A percentile compares a stretch with the other conserved stretches of the same genome.
These are phyloP conservation scores for Bryoerythrophyllum caledonicum DNA, from an alignment of 225 moss, liverwort and hornwort genomes.

Conservation along the genomic window DNA sequence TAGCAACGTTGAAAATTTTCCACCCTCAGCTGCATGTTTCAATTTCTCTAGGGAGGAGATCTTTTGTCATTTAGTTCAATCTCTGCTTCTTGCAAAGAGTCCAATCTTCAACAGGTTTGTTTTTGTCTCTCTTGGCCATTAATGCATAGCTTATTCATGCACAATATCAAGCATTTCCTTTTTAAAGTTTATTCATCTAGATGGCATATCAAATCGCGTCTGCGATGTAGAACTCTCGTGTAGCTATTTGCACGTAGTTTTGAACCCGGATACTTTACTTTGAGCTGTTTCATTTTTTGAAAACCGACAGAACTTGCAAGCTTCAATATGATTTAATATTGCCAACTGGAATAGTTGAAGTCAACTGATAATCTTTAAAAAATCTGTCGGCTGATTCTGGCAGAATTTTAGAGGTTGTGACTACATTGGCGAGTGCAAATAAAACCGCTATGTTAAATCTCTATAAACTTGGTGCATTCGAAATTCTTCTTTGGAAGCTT, in stretches of 20 bases:
- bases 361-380: not conserved
- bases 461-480: slow-evolving; percentile 97
- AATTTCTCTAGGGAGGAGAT: slow-evolving; percentile 93
- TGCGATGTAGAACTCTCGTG: not conserved
- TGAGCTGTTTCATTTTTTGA: not conserved
- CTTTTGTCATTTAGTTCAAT: slow-evolving; percentile 94
- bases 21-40: slow-evolving; percentile 84
- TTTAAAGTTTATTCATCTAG: not conserved
- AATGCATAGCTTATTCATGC: not conserved
- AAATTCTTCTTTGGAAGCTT: slow-evolving; percentile 98
- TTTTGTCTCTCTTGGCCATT: not conserved
- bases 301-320: not conserved
- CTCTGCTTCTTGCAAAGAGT: slow-evolving; percentile 88
- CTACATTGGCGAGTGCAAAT: slow-evolving; percentile 70
- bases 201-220: not conserved
- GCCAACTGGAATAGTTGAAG: not conserved
- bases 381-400: not conserved
- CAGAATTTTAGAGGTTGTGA: slow-evolving; percentile 88
- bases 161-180: not conserved
- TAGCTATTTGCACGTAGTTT: not conserved
- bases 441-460: slow-evolving; percentile 92
- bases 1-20: slow-evolving; percentile 69
- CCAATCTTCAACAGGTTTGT: slow-evolving; percentile 84
- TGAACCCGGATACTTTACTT: not conserved
- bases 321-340: not conserved